Conservation (phyloP, 2,329 filamentous ascomycete species). For the Trichoderma hamatum region DNA sequence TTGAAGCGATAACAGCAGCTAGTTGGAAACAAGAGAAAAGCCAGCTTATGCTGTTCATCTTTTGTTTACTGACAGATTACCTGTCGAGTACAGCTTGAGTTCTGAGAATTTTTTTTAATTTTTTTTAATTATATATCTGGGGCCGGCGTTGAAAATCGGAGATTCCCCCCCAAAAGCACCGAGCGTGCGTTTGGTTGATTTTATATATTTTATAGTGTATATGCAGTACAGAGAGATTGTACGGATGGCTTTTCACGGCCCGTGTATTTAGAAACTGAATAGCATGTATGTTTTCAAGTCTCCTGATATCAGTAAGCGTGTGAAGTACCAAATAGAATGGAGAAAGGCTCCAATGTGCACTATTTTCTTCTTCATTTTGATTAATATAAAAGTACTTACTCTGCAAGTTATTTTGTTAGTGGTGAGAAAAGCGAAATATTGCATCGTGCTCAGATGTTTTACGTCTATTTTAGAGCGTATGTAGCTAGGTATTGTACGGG, state of each 20-base stretch:
- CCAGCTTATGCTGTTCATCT: background rate
- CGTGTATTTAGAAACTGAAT: background rate
- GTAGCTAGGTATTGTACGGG: background rate
- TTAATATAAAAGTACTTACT: background rate
- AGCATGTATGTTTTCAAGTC: constrained; percentile 3
- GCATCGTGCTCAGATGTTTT: background rate
- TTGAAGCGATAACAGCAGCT: background rate
- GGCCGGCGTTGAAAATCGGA: background rate
- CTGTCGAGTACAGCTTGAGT: background rate
- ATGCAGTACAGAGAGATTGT: background rate
- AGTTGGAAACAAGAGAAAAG: background rate
- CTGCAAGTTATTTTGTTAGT: too few relatives aligned
- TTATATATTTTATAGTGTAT: background rate
- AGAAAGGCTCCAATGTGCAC: background rate
- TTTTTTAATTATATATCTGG: background rate
- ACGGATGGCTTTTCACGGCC: background rate
- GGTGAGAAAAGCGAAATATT: background rate
- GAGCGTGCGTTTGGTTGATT: background rate
- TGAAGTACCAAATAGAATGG: background rate
- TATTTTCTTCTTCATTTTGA: background rate
- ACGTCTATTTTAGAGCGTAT: background rate
- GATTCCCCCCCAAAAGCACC: background rate
- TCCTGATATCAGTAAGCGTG: background rate
- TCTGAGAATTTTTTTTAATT: background rate
- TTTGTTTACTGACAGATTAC: background rate